Evolutionary conservation across 2,329 filamentous ascomycete species (phyloP).

Genomic region (Ophiocordyceps camponoti-leonardi): DNA sequence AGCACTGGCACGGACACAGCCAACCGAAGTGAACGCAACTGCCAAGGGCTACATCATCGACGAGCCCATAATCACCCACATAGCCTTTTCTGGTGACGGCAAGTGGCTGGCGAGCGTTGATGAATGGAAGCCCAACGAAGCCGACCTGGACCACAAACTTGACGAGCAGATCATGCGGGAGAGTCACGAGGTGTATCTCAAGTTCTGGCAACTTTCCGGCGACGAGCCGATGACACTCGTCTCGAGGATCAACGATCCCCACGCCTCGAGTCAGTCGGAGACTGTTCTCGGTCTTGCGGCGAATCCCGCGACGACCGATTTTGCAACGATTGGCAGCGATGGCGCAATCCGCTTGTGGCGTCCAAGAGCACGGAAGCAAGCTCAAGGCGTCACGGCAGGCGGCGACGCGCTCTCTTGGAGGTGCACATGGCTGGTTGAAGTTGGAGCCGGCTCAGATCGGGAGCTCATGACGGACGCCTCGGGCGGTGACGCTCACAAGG

Average conservation of each 20-base stretch:
- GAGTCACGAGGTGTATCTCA: conserved; percentile 61
- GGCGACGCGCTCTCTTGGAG: conserved; percentile 57
- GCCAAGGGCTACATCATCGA: conserved; percentile 53
- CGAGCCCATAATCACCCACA: conserved; percentile 60
- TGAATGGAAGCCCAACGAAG: conserved; percentile 63
- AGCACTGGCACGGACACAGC: conserved; percentile 73
- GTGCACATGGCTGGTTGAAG: conserved; percentile 40
- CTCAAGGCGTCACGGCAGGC: conserved; percentile 43
- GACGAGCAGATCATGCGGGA: conserved; percentile 28
- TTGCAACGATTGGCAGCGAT: conserved; percentile 76
- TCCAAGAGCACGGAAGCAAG: conserved; percentile 50
- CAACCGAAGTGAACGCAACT: conserved; percentile 62
- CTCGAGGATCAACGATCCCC: conserved; percentile 70
- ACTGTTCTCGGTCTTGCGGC: conserved; percentile 56
- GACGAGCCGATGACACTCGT: conserved; percentile 53
- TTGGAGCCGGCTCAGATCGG: conserved; percentile 33
- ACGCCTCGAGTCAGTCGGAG: conserved; percentile 38
- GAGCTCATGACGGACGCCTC: conserved; percentile 13
- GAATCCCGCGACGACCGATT: conserved; percentile 51
- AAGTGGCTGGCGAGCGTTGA: conserved; percentile 85
- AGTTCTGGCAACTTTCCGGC: conserved; percentile 67
- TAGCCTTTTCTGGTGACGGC: conserved; percentile 65
- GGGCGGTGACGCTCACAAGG: conserved; percentile 11
- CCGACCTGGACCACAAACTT: conserved; percentile 40
- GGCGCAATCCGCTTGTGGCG: conserved; percentile 65